Evolutionary conservation across 1,284 basidiomycete species (phyloP).

Genomic region (Tranzscheliella williamsii): DNA sequence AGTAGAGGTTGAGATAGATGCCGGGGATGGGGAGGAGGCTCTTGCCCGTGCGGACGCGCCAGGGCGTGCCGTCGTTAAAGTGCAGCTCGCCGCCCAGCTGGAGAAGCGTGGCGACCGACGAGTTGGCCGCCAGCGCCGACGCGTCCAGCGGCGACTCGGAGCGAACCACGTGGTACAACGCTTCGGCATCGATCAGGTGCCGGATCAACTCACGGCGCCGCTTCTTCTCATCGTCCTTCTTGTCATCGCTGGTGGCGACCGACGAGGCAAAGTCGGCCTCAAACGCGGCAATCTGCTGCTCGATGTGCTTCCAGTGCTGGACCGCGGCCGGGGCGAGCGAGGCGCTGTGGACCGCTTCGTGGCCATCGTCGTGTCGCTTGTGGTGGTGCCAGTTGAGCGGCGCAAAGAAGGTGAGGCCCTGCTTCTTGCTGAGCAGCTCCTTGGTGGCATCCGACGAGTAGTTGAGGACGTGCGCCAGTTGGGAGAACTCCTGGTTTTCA

Average conservation of each 20-base stretch:
- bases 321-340: slow-evolving; percentile 23
- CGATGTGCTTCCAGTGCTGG: slow-evolving; percentile 25
- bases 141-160: slow-evolving; percentile 61
- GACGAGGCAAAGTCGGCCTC: slow-evolving; percentile 11
- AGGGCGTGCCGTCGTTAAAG: slow-evolving; percentile 64
- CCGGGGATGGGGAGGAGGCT: slow-evolving; percentile 61
- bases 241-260: slow-evolving; percentile 3
- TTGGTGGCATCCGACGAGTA: slow-evolving; percentile 46
- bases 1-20: slow-evolving; percentile 68
- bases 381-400: slow-evolving; percentile 50
- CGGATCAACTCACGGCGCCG: slow-evolving; percentile 64
- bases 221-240: slow-evolving; percentile 66
- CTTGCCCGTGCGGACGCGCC: slow-evolving; percentile 68
- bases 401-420: slow-evolving; percentile 42
- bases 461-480: slow-evolving; percentile 47
- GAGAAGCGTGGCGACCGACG: slow-evolving; percentile 69
- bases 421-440: slow-evolving; percentile 38
- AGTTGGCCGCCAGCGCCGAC: slow-evolving; percentile 66
- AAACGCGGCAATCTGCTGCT: slow-evolving; percentile 26
- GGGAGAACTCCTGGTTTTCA: slow-evolving; percentile 28
- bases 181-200: slow-evolving; percentile 67
- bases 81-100: slow-evolving; percentile 31
- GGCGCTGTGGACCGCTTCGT: slow-evolving; percentile 5
- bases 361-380: slow-evolving; percentile 6
- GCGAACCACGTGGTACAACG: slow-evolving; percentile 71